Evolutionary conservation across 2,329 filamentous ascomycete species (phyloP).

Genomic region (Epichloe sibirici): DNA sequence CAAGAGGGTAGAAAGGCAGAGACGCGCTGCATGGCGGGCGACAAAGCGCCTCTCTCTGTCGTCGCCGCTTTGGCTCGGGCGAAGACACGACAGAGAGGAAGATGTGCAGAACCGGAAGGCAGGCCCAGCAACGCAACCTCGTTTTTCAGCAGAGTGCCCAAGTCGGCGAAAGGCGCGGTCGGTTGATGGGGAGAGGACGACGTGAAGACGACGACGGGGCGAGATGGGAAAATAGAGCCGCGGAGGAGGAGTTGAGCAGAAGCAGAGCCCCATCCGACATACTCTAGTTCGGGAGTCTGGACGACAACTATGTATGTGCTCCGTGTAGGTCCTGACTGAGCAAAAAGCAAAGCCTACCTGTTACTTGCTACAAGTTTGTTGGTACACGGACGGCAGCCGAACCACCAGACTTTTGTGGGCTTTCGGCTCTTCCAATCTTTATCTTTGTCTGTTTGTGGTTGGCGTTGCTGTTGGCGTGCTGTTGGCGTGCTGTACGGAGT

Average conservation of each 20-base stretch:
- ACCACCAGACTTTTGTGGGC: neutral
- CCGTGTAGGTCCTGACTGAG: neutral
- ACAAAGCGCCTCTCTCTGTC: slow-evolving; percentile 22
- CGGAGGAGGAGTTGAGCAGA: neutral
- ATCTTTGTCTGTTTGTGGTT: neutral
- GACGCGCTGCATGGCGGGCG: slow-evolving; percentile 30
- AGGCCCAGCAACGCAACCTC: slow-evolving; percentile 9
- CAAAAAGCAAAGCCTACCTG: too few relatives aligned
- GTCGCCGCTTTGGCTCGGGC: slow-evolving; percentile 21
- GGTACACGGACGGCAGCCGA: neutral
- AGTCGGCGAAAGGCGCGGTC: neutral
- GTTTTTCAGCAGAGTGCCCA: slow-evolving; percentile 3
- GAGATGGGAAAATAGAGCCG: neutral
- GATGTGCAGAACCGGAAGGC: slow-evolving; percentile 10
- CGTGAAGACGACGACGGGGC: neutral
- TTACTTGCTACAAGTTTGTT: too few relatives aligned
- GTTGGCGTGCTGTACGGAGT: too few relatives aligned
- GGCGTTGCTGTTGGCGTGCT: too few relatives aligned
- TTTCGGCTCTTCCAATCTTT: neutral
- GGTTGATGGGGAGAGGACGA: neutral
- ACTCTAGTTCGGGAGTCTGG: neutral
- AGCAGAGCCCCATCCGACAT: too few relatives aligned
- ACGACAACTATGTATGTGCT: neutral
- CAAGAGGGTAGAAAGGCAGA: slow-evolving; percentile 32
- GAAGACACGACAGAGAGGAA: slow-evolving; percentile 21